Base-by-base conservation (phyloP, 192 early-diverging fungal species). In the Phycomyces blakesleeanus region DNA sequence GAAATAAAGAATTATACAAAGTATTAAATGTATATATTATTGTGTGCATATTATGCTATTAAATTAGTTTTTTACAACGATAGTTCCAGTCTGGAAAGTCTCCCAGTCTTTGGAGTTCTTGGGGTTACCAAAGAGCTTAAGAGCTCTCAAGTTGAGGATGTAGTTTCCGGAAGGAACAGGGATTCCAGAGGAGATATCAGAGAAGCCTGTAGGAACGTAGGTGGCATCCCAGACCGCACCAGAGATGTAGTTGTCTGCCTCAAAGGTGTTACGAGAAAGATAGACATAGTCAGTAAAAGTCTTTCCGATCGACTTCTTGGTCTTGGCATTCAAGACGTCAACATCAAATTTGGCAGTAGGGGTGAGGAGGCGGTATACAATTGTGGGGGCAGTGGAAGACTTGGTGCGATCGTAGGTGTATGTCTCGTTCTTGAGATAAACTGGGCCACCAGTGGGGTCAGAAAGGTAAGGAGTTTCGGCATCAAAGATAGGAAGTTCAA, bases 401-500 rank as follows among this genome's bases (percentile, higher is more conserved):
- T 38, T 52, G 21, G 15, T 49, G 22, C 58, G 62, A 12, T 69
- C 67, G 16, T 63, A 39, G 5, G 15, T 29, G 21, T 50, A 50
- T 9, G 59, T 68, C 34, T 61, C 42, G n/a, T 61, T 72, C 22
- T 34, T 51, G 5, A 3, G 18, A 26, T 24, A 44, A 20, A 20
- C 38, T 1, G 1, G 2, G 1, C 3, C 14, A 21, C 60, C 60
- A 47, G 44, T 18, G 20, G 26, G 21, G 24, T 51, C 24, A 12
- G 49, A 42, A 12, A 57, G 49, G 50, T 67, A 72, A 20, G 67
- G 67, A 6, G 34, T 57, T 4, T 55, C 58, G 7, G 41, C 55
- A 47, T 78, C 76, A 49, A 74, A 72, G 47, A 81, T 76, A 55
- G 79, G 76, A 14, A 81, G 69, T n/a, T 77, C 63, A 59, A 58